Evolutionary conservation across 768 basidiomycete genomes (phyloP).

Genomic region (Leucogyrophana mollusca): DNA sequence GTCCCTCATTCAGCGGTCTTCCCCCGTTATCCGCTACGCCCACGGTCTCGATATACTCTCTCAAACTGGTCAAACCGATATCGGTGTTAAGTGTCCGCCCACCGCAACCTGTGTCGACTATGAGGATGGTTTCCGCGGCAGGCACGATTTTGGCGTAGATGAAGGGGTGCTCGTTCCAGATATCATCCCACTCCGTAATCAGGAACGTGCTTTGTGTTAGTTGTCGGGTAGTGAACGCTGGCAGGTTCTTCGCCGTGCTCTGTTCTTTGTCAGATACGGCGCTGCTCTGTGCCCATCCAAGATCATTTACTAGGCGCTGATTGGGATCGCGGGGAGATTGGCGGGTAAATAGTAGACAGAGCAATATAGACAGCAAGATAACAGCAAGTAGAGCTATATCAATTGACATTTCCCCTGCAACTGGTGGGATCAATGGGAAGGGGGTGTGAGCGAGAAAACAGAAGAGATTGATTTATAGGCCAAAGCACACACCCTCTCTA

Average conservation of each 20-base stretch:
- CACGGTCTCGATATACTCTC: constrained; percentile 50
- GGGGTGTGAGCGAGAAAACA: too few relatives aligned
- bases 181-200: constrained; percentile 50
- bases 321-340: too few relatives aligned
- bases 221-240: constrained; percentile 35
- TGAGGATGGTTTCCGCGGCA: constrained; percentile 38
- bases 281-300: too few relatives aligned
- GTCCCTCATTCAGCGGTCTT: constrained; percentile 42
- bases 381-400: too few relatives aligned
- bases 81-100: constrained; percentile 41
- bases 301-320: too few relatives aligned
- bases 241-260: background rate
- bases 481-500: too few relatives aligned
- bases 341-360: too few relatives aligned
- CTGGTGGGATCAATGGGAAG: too few relatives aligned
- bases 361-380: too few relatives aligned
- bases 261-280: too few relatives aligned
- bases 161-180: constrained; percentile 51
- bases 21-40: constrained; percentile 40
- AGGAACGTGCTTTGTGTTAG: constrained; percentile 39
- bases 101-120: constrained; percentile 58
- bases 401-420: too few relatives aligned
- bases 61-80: constrained; percentile 40
- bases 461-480: too few relatives aligned
- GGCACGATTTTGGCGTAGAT: constrained; percentile 51